phyloP scores from a whole-genome alignment of 2,329 filamentous ascomycete species.

The Apiospora pterosperma region DNA sequence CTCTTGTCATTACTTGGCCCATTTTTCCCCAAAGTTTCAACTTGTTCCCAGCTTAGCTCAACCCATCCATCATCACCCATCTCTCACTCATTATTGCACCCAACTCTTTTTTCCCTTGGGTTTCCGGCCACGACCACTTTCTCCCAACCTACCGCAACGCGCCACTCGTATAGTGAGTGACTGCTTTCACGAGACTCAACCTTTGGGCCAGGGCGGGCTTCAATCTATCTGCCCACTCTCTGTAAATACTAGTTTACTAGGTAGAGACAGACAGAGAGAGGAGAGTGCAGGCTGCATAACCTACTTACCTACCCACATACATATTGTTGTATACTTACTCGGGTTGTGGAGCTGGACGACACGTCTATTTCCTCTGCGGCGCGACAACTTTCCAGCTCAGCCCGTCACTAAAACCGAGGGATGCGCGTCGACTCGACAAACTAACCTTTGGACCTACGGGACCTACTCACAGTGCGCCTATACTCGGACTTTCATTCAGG shows the following conservation, averaged over 20 bases:
- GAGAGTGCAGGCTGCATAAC: neutral
- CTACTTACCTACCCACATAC: neutral
- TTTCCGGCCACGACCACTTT: neutral
- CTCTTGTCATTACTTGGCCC: neutral
- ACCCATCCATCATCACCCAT: neutral
- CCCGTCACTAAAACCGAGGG: neutral
- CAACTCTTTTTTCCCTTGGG: neutral
- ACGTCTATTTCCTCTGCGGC: neutral
- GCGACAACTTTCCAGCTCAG: neutral
- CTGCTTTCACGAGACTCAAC: neutral
- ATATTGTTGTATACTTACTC: too few relatives aligned
- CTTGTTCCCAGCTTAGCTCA: neutral
- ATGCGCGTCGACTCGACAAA: neutral
- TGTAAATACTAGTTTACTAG: neutral
- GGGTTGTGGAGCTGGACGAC: neutral
- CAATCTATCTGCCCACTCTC: neutral
- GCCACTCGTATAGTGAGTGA: neutral
- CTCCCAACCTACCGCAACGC: neutral
- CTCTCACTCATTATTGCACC: neutral
- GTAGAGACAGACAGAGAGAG: neutral
- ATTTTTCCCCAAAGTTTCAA: slow-evolving; percentile 1
- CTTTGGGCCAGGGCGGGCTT: neutral
- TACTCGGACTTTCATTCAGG: neutral
- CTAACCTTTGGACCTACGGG: neutral
- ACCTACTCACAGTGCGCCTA: neutral